Percentiles rank a stretch among this genome's conserved stretches.
Evolutionary conservation across 176 grass and related monocot genomes (phyloP).

Genomic region (Phragmites australis): DNA sequence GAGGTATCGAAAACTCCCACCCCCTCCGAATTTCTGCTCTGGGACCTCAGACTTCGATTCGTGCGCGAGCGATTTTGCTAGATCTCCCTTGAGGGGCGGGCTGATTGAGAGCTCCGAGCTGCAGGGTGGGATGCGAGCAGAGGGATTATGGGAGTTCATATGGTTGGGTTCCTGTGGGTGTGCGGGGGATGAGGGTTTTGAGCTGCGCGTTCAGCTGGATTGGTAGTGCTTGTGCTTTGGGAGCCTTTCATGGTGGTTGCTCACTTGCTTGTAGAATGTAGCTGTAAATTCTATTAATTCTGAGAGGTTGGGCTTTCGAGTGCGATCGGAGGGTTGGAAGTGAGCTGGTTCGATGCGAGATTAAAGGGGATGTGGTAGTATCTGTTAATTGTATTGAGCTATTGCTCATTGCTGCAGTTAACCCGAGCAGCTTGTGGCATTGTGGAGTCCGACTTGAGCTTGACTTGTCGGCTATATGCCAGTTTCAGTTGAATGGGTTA

Average conservation of each 20-base stretch:
- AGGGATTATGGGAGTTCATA: neutral
- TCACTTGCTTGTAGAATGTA: neutral
- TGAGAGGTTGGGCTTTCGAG: neutral
- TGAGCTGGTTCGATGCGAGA: too few relatives aligned
- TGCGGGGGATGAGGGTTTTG: neutral
- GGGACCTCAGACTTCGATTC: neutral
- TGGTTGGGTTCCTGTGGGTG: neutral
- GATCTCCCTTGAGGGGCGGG: slow-evolving; percentile 7
- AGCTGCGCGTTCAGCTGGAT: slow-evolving; percentile 19
- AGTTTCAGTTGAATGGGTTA: neutral
- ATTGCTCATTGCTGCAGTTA: neutral
- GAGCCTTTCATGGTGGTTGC: neutral
- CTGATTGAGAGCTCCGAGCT: slow-evolving; percentile 12
- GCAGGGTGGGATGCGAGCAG: too few relatives aligned
- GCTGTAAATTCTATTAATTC: neutral
- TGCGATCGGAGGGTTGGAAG: neutral
- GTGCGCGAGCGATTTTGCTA: slow-evolving; percentile 4
- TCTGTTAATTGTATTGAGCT: neutral
- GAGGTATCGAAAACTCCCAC: slow-evolving; percentile 37
- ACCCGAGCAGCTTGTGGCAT: slow-evolving; percentile 8
- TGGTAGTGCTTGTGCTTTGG: neutral
- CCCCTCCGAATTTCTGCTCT: neutral
- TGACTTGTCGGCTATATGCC: neutral
- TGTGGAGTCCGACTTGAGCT: neutral
- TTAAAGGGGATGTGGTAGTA: neutral